Base-by-base conservation (phyloP, 768 basidiomycete species). In the Podaxis sp. region DNA sequence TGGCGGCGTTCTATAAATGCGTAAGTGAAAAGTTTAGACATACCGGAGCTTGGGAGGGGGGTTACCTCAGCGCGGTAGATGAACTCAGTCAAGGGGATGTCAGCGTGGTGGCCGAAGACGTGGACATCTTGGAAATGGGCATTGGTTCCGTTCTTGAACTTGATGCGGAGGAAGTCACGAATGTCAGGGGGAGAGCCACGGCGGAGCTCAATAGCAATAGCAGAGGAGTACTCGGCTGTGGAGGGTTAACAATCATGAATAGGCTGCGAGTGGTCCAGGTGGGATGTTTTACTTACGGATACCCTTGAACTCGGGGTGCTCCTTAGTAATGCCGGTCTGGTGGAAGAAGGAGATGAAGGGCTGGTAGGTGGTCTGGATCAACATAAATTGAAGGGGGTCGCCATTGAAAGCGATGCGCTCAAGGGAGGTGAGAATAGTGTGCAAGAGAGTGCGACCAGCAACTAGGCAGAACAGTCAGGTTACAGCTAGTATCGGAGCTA, bases 261-360 rank as follows among this genome's bases (percentile, higher is more conserved):
- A 46, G n/a, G 17, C 5, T 43, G 51, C 24, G 3, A 65, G 12
- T 50, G 1, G 41, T 22, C 6, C 47, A 19, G 33, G 11, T 25
- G 12, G 17, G 27, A 53, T 6, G 12, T 11, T n/a, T 29, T 25
- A 84, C 90, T 71, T 70, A 91, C 90, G 88, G 65, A 92, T 82
- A 46, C 79, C 85, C 54, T 77, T 74, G 66, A 88, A 73, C 58
- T 88, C 82, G 1, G 89, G 88, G 70, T 85, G 74, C 27, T 81
- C 75, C 64, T 82, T 77, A 66, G 74, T 67, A 60, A 89, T 75
- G 61, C 89, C 90, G 19, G 91, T 85, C 74, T 90, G 83, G 71
- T 87, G 85, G 84, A 95, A 90, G 73, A 95, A 81, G 3, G 91
- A 93, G 69, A 94, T 87, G 84, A 96, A 93, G 13, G 93, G 88